These are phyloP conservation scores for Colletotrichum incanum DNA, from an alignment of 2,329 filamentous ascomycete species.

Conservation along the genomic window DNA sequence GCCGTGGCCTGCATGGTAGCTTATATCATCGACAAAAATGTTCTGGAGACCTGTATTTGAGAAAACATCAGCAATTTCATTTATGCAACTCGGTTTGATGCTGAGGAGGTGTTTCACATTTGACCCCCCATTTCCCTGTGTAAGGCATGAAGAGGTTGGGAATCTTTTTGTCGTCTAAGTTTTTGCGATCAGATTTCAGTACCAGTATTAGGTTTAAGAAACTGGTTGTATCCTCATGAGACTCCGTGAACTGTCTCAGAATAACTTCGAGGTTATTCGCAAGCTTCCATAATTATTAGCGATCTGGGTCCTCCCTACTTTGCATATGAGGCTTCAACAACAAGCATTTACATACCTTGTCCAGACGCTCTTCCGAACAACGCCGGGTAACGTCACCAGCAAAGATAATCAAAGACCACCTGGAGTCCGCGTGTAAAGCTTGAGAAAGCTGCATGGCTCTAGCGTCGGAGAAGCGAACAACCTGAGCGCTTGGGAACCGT, in stretches of 20 bases:
- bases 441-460: slow-evolving; percentile 68
- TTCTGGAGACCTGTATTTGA: slow-evolving; percentile 52
- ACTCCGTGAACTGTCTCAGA: neutral
- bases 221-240: neutral
- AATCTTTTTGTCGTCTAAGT: slow-evolving; percentile 19
- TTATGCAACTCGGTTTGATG: too few relatives aligned
- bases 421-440: slow-evolving; percentile 62
- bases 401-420: slow-evolving; percentile 58
- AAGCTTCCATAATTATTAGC: neutral
- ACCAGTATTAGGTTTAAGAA: slow-evolving; percentile 5
- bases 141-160: slow-evolving; percentile 12
- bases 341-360: neutral
- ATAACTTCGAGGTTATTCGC: neutral
- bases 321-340: neutral
- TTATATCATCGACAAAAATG: slow-evolving; percentile 68
- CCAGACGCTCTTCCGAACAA: neutral
- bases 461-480: slow-evolving; percentile 73
- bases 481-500: slow-evolving; percentile 71
- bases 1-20: slow-evolving; percentile 68
- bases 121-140: neutral
- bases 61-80: neutral
- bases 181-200: slow-evolving; percentile 18
- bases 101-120: neutral
- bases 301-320: neutral
- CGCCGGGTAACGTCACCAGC: neutral